Conservation (phyloP, 257 asterid genomes). For the Buddleja alternifolia region DNA sequence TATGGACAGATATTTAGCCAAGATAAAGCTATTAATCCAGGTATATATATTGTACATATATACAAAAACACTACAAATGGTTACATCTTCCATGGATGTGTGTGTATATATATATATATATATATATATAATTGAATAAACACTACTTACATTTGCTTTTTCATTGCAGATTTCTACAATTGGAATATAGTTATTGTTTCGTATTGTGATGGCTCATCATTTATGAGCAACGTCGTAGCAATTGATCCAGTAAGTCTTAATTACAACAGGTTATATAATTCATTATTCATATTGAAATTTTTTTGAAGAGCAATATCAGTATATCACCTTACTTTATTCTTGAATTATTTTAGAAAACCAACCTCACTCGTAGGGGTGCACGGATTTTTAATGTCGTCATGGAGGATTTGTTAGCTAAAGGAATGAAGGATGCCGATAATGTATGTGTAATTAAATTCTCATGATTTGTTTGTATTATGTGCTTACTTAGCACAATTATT, state of each 20-base stretch:
- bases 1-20: background rate
- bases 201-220: slow-evolving; percentile 44
- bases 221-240: slow-evolving; percentile 29
- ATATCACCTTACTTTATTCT: background rate
- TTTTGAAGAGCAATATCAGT: too few species aligned
- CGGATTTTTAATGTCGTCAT: slow-evolving; percentile 33
- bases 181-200: slow-evolving; percentile 37
- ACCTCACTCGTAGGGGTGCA: slow-evolving; percentile 33
- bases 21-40: slow-evolving; percentile 27
- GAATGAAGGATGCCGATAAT: slow-evolving; percentile 34
- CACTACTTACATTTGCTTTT: background rate
- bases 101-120: too few species aligned
- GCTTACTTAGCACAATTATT: too few species aligned
- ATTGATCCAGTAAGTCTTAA: slow-evolving; percentile 29
- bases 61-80: background rate
- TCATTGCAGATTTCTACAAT: slow-evolving; percentile 27
- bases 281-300: too few species aligned
- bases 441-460: too few species aligned
- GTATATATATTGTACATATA: background rate
- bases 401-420: slow-evolving; percentile 36
- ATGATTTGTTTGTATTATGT: too few species aligned
- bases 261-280: too few species aligned
- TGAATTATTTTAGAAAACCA: slow-evolving; percentile 16
- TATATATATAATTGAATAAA: too few species aligned
- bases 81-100: too few species aligned